These are phyloP conservation scores for Cladosporium sp. DNA, from an alignment of 2,329 filamentous ascomycete genomes.

Conservation along the genomic window DNA sequence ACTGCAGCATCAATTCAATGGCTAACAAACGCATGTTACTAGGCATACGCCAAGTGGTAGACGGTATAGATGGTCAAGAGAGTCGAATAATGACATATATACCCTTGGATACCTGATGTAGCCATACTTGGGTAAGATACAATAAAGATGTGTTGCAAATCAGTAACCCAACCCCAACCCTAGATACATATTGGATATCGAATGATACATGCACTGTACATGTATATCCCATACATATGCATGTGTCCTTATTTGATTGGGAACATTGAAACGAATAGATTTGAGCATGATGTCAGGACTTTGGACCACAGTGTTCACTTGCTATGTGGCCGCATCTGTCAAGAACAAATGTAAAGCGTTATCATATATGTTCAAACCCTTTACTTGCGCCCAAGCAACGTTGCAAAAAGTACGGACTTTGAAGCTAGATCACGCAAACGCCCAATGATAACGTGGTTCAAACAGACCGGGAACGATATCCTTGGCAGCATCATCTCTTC, in stretches of 20 bases:
- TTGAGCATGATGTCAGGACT: background rate
- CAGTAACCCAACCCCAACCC: background rate
- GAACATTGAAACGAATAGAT: background rate
- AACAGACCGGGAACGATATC: background rate
- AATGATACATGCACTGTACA: too few species aligned
- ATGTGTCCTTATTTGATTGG: background rate
- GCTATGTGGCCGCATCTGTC: background rate
- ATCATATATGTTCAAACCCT: too few species aligned
- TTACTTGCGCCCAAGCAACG: too few species aligned
- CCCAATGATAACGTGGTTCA: background rate
- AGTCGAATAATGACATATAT: too few species aligned
- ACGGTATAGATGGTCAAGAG: background rate
- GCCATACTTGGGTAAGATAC: background rate
- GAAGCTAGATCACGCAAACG: too few species aligned
- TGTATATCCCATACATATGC: background rate
- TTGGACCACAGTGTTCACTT: background rate
- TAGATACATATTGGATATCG: background rate
- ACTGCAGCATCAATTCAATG: background rate
- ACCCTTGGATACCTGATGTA: background rate
- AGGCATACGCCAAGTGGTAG: rapidly evolving
- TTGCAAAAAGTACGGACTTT: too few species aligned
- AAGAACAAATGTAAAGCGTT: too few species aligned
- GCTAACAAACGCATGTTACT: background rate
- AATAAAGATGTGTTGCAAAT: background rate
- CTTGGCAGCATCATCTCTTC: background rate